Evolutionary conservation across 352 stramenopile genomes (phyloP).

Genomic region (Phytopythium kandeliae): DNA sequence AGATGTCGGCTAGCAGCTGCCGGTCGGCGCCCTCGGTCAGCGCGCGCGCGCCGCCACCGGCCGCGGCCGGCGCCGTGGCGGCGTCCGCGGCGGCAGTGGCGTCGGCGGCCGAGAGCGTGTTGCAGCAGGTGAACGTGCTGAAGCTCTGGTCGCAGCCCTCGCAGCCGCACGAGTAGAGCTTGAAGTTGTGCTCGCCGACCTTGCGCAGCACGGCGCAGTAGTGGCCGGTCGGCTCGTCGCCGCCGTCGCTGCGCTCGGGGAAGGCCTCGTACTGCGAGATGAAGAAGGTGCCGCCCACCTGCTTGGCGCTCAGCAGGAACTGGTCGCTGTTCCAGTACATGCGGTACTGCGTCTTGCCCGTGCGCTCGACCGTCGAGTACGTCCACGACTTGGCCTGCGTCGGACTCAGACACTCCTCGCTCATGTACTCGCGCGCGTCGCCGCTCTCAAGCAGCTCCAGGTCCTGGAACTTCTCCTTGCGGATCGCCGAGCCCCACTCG

Average conservation of each 20-base stretch:
- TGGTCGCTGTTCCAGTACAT: slow-evolving; percentile 87
- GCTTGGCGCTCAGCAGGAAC: slow-evolving; percentile 80
- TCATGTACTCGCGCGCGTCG: slow-evolving; percentile 76
- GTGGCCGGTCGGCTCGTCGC: slow-evolving; percentile 41
- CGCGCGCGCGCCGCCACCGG: background rate
- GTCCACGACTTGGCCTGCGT: slow-evolving; percentile 76
- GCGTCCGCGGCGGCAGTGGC: slow-evolving; percentile 6
- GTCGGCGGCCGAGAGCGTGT: slow-evolving; percentile 48
- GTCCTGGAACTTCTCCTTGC: slow-evolving; percentile 69
- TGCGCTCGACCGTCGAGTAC: slow-evolving; percentile 71
- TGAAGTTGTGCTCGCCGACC: slow-evolving; percentile 75
- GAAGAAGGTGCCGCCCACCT: slow-evolving; percentile 81
- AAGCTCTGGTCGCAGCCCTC: slow-evolving; percentile 85
- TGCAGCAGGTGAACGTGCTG: slow-evolving; percentile 78
- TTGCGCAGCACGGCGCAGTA: slow-evolving; percentile 81
- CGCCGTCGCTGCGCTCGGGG: slow-evolving; percentile 37
- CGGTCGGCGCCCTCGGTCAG: slow-evolving; percentile 52
- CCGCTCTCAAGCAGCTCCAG: slow-evolving; percentile 85
- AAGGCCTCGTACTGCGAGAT: slow-evolving; percentile 90
- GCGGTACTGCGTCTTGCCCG: slow-evolving; percentile 85
- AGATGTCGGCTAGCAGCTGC: slow-evolving; percentile 81
- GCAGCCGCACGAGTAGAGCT: slow-evolving; percentile 82
- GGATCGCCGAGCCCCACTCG: slow-evolving; percentile 59
- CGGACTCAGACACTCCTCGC: slow-evolving; percentile 75
- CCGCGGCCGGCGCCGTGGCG: background rate